These are phyloP conservation scores for Kappamyces sp. DNA, from an alignment of 192 early-diverging fungal species.

Conservation along the genomic window DNA sequence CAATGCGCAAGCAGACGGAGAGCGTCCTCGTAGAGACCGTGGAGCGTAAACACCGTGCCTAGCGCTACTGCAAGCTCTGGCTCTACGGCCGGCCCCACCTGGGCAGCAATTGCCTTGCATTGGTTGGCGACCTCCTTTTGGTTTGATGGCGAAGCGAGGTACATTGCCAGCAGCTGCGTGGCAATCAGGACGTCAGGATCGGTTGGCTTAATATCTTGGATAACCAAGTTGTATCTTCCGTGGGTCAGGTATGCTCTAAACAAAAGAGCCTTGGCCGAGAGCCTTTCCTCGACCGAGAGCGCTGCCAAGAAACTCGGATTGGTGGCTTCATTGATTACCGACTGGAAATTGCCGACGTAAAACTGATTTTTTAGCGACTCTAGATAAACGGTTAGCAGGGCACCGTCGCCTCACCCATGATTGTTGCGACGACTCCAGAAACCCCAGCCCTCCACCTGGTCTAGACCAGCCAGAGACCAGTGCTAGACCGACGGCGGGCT, in stretches of 20 bases:
- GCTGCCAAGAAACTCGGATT: constrained; percentile 27
- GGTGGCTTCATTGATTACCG: constrained; percentile 61
- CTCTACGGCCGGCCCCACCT: constrained; percentile 43
- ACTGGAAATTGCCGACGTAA: constrained; percentile 65
- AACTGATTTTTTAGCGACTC: constrained; percentile 26
- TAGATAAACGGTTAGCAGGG: no score
- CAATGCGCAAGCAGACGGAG: constrained; percentile 7
- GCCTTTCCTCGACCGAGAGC: constrained; percentile 13
- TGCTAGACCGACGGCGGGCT: no score
- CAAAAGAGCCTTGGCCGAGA: constrained; percentile 48
- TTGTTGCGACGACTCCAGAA: no score
- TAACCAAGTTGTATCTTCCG: constrained; percentile 60
- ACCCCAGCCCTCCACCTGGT: no score
- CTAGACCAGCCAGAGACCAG: no score
- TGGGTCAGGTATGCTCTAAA: constrained; percentile 79
- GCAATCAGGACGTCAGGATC: constrained; percentile 56
- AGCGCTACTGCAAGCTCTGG: constrained; percentile 45
- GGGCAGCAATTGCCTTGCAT: constrained; percentile 16
- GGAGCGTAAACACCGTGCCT: constrained; percentile 41
- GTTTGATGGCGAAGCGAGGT: constrained; percentile 29
- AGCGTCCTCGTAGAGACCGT: constrained; percentile 15
- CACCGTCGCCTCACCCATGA: no score
- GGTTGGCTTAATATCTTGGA: constrained; percentile 52
- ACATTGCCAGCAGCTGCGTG: constrained; percentile 58
- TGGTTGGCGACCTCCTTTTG: constrained; percentile 12